Evolutionary conservation across 2,329 filamentous ascomycete genomes (phyloP), one percentile per base, ranked within the genome.

Genomic region (Thielaviopsis ethacetica): DNA sequence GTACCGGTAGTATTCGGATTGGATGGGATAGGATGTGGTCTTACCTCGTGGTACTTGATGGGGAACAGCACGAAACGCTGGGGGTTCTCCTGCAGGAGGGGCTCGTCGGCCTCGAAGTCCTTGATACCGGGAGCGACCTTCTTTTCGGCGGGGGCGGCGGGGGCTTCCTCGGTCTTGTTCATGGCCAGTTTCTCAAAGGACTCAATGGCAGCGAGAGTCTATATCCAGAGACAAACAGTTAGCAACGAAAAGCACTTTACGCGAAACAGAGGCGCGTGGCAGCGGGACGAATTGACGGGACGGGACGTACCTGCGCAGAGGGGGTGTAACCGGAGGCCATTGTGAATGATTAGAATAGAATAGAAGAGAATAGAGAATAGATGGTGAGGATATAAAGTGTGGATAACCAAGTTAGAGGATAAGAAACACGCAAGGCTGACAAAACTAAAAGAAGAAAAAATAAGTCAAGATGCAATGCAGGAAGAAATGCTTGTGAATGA

Each of bases 1-100:
- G n/a, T 44, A 44, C 10, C n/a, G 38, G 17, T 17, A 0, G 17
- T 27, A 26, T 24, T 21, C 3, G 15, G 59, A n/a, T 44, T 24
- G 56, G 13, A n/a, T n/a, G n/a, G n/a, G n/a, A n/a, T n/a, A n/a
- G n/a, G n/a, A n/a, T n/a, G n/a, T n/a, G n/a, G 50, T 80, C 88
- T 74, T 75, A 96, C 91, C 85, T 97, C 91, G 69, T 97, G 91
- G 76, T 97, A 96, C 80, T 96, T 96, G 73, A 98, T 95, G 65
- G 93, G 93, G 76, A 98, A 98, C 63, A 98, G 81, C 61, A 98
- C 93, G 69, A 98, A 98, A 67, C 93, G 88, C 66, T 95, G 83
- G 63, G 90, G 86, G 76, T 98, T 98, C 76, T 97, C 93, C 71
- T 90, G 86, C 6, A 98, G 83, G 57, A 98, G 79, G 60, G 93